A percentile compares a stretch with the other conserved stretches of the same genome.
phyloP scores from a whole-genome alignment of 495 filamentous ascomycete genomes.

The Aspergillus coremiiformis region DNA sequence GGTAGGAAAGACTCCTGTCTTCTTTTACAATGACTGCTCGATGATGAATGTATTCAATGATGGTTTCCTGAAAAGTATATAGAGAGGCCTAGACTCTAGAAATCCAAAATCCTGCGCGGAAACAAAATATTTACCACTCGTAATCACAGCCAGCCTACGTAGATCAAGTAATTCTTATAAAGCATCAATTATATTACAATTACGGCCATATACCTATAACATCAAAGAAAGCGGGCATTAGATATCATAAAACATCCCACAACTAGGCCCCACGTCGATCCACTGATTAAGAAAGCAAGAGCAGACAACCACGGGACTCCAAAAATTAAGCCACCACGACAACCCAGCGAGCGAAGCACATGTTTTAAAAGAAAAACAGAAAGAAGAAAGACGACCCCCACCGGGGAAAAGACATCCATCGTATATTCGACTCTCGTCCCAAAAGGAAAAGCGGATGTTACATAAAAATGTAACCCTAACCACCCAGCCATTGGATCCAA shows the following conservation, averaged over 20 bases:
- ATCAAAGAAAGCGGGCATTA: slow-evolving; percentile 3
- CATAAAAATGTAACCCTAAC: too few relatives aligned
- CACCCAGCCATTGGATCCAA: too few relatives aligned
- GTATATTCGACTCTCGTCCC: background rate
- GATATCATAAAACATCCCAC: slow-evolving; percentile 9
- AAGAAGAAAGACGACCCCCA: too few relatives aligned
- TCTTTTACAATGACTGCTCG: slow-evolving; percentile 16
- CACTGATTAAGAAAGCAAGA: background rate
- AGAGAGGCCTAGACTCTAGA: slow-evolving; percentile 16
- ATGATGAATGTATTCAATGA: slow-evolving; percentile 24
- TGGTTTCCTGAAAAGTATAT: slow-evolving; percentile 21
- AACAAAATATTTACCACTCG: background rate
- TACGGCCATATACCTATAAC: slow-evolving; percentile 3
- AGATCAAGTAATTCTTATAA: background rate
- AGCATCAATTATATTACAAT: slow-evolving; percentile 15
- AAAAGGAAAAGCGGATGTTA: background rate
- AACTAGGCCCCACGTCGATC: background rate
- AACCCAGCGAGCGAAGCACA: too few relatives aligned
- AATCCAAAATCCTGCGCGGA: slow-evolving; percentile 12
- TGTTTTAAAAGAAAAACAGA: too few relatives aligned
- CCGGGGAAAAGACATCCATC: too few relatives aligned
- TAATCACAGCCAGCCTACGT: background rate
- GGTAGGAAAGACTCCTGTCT: background rate
- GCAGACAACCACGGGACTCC: background rate
- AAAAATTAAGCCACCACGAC: background rate